Conservation (phyloP, 345 rosid species). For the Citrus medica region DNA sequence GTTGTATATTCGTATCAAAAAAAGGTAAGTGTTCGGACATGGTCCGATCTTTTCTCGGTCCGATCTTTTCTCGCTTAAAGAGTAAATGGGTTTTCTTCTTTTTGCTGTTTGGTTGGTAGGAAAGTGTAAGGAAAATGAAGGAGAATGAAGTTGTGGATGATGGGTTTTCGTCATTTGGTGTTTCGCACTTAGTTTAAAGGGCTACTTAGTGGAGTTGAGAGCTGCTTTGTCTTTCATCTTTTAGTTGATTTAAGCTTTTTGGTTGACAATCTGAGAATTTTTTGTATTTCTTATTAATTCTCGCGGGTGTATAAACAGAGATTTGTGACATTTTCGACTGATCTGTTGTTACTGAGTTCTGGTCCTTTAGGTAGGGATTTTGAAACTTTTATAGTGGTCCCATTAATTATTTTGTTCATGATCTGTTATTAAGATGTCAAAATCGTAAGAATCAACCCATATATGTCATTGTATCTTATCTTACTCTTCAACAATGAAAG, state of each 20-base stretch:
- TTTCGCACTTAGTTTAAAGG: not conserved
- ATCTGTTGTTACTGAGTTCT: not conserved
- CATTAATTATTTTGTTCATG: not conserved
- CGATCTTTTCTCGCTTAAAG: constrained; percentile 12
- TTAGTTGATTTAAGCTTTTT: not conserved
- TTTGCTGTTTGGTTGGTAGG: constrained; percentile 9
- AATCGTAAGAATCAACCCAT: not conserved
- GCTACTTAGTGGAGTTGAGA: not conserved
- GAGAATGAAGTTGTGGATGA: not conserved
- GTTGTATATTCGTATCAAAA: not conserved
- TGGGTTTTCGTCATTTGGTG: constrained; percentile 3
- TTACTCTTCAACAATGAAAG: not conserved
- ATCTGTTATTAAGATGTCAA: not conserved
- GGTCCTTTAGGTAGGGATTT: not conserved
- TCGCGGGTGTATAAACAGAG: not conserved
- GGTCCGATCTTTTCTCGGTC: constrained; percentile 12
- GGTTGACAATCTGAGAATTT: not conserved
- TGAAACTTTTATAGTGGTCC: not conserved
- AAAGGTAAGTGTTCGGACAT: constrained; percentile 13
- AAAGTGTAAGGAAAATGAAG: not conserved
- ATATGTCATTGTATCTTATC: not conserved
- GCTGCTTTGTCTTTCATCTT: not conserved
- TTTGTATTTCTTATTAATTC: not conserved
- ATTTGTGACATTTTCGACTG: not conserved
- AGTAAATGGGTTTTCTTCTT: constrained; percentile 1